Percentiles rank a stretch among this genome's conserved stretches.
These are phyloP conservation scores for Fusarium sp. DNA, from an alignment of 2,329 filamentous ascomycete genomes.

Conservation along the genomic window DNA sequence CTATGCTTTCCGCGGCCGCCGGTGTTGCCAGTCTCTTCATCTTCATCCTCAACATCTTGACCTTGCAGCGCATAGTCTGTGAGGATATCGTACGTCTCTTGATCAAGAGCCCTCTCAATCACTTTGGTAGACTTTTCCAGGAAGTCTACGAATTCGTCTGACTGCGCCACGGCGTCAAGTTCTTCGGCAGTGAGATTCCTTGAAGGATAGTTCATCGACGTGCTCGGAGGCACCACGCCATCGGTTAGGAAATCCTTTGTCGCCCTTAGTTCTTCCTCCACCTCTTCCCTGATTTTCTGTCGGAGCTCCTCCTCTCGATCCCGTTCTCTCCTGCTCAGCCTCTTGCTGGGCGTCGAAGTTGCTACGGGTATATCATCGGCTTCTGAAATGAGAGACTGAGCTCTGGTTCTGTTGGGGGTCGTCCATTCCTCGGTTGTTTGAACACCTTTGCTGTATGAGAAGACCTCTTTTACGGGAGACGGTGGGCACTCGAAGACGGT, in stretches of 20 bases:
- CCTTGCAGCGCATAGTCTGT: conserved; percentile 92
- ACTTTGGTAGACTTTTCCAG: conserved; percentile 97
- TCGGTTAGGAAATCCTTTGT: conserved; percentile 71
- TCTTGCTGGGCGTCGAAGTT: conserved; percentile 74
- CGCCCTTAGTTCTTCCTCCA: conserved; percentile 90
- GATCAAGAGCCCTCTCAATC: conserved; percentile 92
- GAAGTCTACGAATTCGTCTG: conserved; percentile 94
- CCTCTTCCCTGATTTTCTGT: conserved; percentile 85
- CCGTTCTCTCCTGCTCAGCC: conserved; percentile 81
- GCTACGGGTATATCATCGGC: conserved; percentile 68
- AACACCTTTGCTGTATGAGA: conserved; percentile 97
- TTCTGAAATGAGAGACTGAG: conserved; percentile 63
- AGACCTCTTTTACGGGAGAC: conserved; percentile 82
- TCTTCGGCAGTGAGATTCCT: conserved; percentile 87
- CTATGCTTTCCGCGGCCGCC: conserved; percentile 78
- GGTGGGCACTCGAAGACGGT: conserved; percentile 86
- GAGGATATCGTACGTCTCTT: conserved; percentile 91
- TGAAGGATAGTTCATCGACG: conserved; percentile 75
- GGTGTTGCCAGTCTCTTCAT: conserved; percentile 79
- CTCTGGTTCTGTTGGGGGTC: conserved; percentile 61
- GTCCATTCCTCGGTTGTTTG: conserved; percentile 87
- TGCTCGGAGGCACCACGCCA: conserved; percentile 44
- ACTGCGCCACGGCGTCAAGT: conserved; percentile 88
- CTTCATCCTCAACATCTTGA: conserved; percentile 81
- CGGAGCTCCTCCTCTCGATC: conserved; percentile 91